Conservation (phyloP, 352 stramenopile genomes). For the Plasmopara muralis region DNA sequence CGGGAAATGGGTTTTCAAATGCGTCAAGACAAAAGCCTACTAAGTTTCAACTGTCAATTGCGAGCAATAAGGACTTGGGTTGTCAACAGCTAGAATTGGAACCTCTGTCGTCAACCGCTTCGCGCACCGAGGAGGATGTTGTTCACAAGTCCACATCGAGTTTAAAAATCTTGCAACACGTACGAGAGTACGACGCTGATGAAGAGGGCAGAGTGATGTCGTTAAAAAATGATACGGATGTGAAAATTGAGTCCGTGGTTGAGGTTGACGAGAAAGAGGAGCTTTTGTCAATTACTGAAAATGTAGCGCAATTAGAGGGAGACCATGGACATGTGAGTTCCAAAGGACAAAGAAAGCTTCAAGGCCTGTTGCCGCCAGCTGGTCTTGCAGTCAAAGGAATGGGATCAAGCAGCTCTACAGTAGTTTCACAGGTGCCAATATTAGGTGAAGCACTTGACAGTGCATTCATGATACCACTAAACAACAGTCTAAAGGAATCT, state of each 20-base stretch:
- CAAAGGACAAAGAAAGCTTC: not conserved
- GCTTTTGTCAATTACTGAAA: not conserved
- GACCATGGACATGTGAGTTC: not conserved
- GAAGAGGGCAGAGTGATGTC: not conserved
- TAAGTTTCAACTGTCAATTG: constrained; percentile 7
- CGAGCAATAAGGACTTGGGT: not conserved
- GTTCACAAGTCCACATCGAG: constrained; percentile 2
- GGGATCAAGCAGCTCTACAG: not conserved
- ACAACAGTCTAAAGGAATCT: constrained; percentile 6
- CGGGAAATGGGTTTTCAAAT: not conserved
- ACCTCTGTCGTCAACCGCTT: constrained; percentile 14
- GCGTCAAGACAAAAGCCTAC: constrained; percentile 4
- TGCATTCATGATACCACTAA: not conserved
- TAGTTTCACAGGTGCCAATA: not conserved
- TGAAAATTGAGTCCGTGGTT: not conserved
- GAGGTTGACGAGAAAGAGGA: not conserved
- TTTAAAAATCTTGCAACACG: not conserved
- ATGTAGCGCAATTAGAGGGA: constrained; percentile 1
- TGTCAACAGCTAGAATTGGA: constrained; percentile 1
- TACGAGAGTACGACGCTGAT: not conserved
- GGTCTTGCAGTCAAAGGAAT: constrained; percentile 1
- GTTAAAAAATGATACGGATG: not conserved
- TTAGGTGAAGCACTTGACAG: not conserved
- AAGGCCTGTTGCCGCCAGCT: not conserved
- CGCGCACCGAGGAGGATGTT: not conserved